Evolutionary conservation across 768 basidiomycete species (phyloP).

Genomic region (Leucocoprinus leucothites): DNA sequence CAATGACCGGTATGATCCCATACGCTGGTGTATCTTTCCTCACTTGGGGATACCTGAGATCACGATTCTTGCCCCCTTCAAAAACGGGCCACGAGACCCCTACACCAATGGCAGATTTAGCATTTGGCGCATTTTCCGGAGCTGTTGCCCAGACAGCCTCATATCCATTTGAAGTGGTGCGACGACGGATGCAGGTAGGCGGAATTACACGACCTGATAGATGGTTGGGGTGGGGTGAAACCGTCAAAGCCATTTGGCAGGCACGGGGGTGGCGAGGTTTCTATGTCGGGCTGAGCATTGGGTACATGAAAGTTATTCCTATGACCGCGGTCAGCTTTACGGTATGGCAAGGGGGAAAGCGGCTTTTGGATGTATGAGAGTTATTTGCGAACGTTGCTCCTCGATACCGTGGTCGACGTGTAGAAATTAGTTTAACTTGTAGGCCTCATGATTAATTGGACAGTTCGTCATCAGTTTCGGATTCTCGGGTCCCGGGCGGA

Average conservation of each 20-base stretch:
- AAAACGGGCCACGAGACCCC: slow-evolving; percentile 33
- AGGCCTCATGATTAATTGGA: neutral
- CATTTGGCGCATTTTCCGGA: slow-evolving; percentile 84
- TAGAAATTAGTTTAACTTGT: neutral
- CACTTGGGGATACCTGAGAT: slow-evolving; percentile 78
- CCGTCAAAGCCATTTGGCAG: slow-evolving; percentile 61
- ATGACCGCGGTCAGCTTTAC: slow-evolving; percentile 94
- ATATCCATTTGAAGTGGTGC: slow-evolving; percentile 92
- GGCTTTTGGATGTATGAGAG: slow-evolving; percentile 41
- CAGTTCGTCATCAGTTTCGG: neutral
- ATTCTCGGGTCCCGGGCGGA: neutral
- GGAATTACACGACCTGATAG: slow-evolving; percentile 74
- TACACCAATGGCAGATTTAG: slow-evolving; percentile 61
- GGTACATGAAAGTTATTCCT: slow-evolving; percentile 91
- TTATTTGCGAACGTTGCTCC: neutral
- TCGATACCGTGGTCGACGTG: neutral
- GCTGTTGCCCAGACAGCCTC: slow-evolving; percentile 83
- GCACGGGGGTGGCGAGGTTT: slow-evolving; percentile 82
- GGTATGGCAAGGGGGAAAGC: slow-evolving; percentile 84
- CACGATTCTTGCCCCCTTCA: slow-evolving; percentile 49
- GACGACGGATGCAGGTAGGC: slow-evolving; percentile 93
- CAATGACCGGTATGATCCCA: slow-evolving; percentile 88
- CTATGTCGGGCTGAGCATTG: slow-evolving; percentile 87
- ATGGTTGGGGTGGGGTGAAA: slow-evolving; percentile 81
- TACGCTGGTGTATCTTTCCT: slow-evolving; percentile 96